phyloP scores from a whole-genome alignment of 257 asterid genomes.

The Solanum chiquidenum region DNA sequence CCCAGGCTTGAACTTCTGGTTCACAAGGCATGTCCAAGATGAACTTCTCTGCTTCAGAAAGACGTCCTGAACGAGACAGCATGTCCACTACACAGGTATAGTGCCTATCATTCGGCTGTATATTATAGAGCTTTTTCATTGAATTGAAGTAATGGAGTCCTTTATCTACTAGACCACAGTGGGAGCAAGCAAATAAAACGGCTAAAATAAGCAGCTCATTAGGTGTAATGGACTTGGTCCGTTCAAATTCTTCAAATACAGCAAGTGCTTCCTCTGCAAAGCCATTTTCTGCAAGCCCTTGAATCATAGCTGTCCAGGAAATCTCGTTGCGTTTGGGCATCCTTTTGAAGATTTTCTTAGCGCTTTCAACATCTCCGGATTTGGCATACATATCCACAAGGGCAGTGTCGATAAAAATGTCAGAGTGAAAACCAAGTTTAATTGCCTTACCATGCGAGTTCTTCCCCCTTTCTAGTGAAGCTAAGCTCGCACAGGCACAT shows the following conservation, averaged over 20 bases:
- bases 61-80: conserved; percentile 69
- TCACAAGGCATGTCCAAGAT: conserved; percentile 41
- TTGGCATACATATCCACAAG: conserved; percentile 74
- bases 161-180: conserved; percentile 60
- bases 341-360: conserved; percentile 32
- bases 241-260: conserved; percentile 44
- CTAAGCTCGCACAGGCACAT: conserved; percentile 60
- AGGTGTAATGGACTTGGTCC: conserved; percentile 21
- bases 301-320: conserved; percentile 82
- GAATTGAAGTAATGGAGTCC: conserved; percentile 54
- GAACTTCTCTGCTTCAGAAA: conserved; percentile 54
- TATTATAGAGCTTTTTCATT: conserved; percentile 52
- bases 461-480: conserved; percentile 54
- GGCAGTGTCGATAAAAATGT: conserved; percentile 57
- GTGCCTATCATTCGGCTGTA: conserved; percentile 47
- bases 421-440: conserved; percentile 50
- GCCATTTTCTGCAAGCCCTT: conserved; percentile 80
- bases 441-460: conserved; percentile 46
- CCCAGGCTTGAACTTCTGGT: conserved; percentile 58
- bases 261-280: conserved; percentile 51
- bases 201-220: conserved; percentile 52
- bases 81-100: conserved; percentile 59
- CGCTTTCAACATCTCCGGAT: conserved; percentile 52
- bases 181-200: conserved; percentile 72
- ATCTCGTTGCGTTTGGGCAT: conserved; percentile 45